These are phyloP conservation scores for Fusarium drepaniforme DNA, from an alignment of 2,329 filamentous ascomycete genomes.

Conservation along the genomic window DNA sequence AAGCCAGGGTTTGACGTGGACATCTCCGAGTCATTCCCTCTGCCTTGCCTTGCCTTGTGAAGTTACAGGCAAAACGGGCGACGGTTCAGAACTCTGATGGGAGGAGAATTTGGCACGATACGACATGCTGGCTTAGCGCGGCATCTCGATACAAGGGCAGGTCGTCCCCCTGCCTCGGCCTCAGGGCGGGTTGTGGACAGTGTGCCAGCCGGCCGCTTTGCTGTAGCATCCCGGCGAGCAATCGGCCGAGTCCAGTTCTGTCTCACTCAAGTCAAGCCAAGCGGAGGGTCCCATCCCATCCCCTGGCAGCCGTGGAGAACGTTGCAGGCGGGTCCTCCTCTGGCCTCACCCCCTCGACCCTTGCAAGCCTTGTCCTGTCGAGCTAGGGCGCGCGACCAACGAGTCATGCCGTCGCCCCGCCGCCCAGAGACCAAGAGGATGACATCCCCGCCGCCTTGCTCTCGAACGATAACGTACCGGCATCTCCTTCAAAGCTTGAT, in stretches of 20 bases:
- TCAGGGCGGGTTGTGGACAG: not conserved
- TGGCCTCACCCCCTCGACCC: constrained; percentile 21
- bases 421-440: constrained; percentile 3
- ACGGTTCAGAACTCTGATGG: not conserved
- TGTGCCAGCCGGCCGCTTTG: constrained; percentile 4
- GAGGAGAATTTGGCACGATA: not conserved
- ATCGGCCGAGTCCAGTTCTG: constrained; percentile 31
- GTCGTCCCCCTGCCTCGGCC: not conserved
- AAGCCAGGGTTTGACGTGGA: not conserved
- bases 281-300: not conserved
- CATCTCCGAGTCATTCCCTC: constrained; percentile 6
- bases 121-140: constrained; percentile 16
- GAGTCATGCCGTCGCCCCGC: constrained; percentile 32
- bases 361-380: constrained; percentile 15
- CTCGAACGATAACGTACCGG: constrained; percentile 11
- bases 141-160: not conserved
- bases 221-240: constrained; percentile 21
- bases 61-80: not conserved
- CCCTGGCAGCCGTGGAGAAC: constrained; percentile 22
- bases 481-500: not conserved
- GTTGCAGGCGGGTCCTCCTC: constrained; percentile 7
- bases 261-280: not conserved
- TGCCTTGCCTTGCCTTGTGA: not conserved
- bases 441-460: constrained; percentile 18
- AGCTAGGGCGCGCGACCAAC: constrained; percentile 3